Evolutionary conservation across 345 rosid species (phyloP), one percentile per base, ranked within the genome.

Genomic region (Trapa bicornis): DNA sequence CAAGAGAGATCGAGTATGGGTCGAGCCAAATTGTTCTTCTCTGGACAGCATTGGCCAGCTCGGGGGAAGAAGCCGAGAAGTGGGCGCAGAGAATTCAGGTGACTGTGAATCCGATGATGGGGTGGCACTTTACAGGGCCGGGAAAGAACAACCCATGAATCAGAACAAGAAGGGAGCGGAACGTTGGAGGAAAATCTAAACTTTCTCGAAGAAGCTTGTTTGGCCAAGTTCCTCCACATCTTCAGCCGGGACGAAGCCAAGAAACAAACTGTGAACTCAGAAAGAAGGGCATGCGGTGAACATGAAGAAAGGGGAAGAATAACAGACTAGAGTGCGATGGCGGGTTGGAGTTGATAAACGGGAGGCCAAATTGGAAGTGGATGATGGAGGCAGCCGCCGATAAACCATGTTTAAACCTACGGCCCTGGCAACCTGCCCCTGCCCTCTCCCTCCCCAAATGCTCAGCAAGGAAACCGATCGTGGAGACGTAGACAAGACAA

Each of bases 201-300:
- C 74, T 81, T 80, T 64, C 81, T 61, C 10, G 74, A 48, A 66
- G 83, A 63, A 71, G 84, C 88, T 73, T 77, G 73, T 65, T 71
- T 84, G 42, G 84, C 72, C 43, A 91, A 67, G 81, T 65, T 78
- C 68, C 87, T 89, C 97, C 97, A 89, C 97, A 94, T 91, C 58
- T 61, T 10, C 63, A 29, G 37, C 41, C 11, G 4, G 13, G 50
- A 12, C 9, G 2, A 43, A 41, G 41, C 10, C 65, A 47, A 39
- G 38, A 61, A 62, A 41, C 43, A 41, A 39, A 56, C 36, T 47
- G 64, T 2, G 66, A 22, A 13, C 1, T 43, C 45, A 36, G 17
- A 33, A 32, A 50, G 36, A 47, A 39, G 64, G 65, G 68, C 64
- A 65, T 66, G 43, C 9, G 37, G 10, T 14, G 37, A n/a, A 36